Base-by-base conservation (phyloP, 208 protist genomes). In the Leptomonas pyrrhocoris region DNA sequence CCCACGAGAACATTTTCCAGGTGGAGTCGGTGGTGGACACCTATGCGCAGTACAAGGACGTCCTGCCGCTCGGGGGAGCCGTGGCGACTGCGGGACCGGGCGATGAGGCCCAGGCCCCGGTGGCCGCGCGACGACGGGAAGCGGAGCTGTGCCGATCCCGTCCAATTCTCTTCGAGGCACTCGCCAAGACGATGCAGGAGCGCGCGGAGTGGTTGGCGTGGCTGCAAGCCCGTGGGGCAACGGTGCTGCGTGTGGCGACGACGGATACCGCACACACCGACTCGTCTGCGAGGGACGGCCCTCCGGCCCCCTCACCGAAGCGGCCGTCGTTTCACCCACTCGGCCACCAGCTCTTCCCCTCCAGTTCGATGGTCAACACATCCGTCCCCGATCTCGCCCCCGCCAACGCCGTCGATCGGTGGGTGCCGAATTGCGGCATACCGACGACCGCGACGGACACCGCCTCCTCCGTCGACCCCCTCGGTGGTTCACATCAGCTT, bases 201-300 rank as follows among this genome's bases (percentile, higher is more conserved):
- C 40, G 71, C 30, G 30, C 62, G 36, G 46, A 43, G 62, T 76
- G 71, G 71, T 54, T 76, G 23, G 43, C 36, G 45, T 76, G 62
- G 68, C 19, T 65, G 38, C 58, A 36, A 27, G 61, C 53, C 1
- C 53, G 46, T 18, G 57, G 38, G 8, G 53, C 56, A 31, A 59
- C 43, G 34, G n/a, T 53, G 40, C 15, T 60, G 49, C 13, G 19
- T 2, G 43, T 43, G 19, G 58, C 50, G 58, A 43, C 58, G 18
- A 64, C 58, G 15, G 16, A 38, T 5, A 15, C 58, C 2, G 43
- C 58, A 4, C 58, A 64, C 43, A 64, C 53, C 43, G 43, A 18
- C 19, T 40, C 23, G 12, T 27, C 58, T 9, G 27, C 58, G 15
- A 50, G 8, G 4, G 42, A 23, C 23, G 19, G 56, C 56, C 15